Evolutionary conservation across 2,329 filamentous ascomycete species (phyloP), one percentile per base, ranked within the genome.

Genomic region (Aspergillus spinulosporus): DNA sequence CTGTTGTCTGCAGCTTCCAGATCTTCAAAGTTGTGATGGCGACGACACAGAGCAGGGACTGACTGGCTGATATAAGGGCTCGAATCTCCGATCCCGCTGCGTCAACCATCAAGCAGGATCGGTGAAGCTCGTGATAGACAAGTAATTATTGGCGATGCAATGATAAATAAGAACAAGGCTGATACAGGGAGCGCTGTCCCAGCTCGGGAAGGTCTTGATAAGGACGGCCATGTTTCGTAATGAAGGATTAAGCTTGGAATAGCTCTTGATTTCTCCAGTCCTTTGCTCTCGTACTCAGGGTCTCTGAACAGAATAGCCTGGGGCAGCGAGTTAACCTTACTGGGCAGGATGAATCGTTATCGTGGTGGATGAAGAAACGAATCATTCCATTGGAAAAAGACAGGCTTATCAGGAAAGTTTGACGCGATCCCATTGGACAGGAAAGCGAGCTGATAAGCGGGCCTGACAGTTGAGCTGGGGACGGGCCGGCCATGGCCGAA

Each of bases 11-110:
- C 36, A 39, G 36, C 5, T 39, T 28, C 26, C 26, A 28, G 26
- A 28, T 1, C 26, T 28, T 28, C 5, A 28, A 28, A 4, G 26
- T 28, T 39, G 36, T 39, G 36, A 39, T 5, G 8, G 9, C 36
- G 12, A 45, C 15, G 12, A 46, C 12, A 11, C 34, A 53, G 28
- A 42, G 40, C 52, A 34, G 36, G 44, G 28, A 37, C n/a, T 12
- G n/a, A 46, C 28, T 12, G 47, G 49, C 48, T 54, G 46, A 58
- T 62, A 60, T 60, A 56, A 37, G 44, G 12, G 29, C 21, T 5
- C 11, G 37, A 47, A 39, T 28, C 56, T 63, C 62, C 61, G 62
- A 64, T 39, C 54, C 63, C 62, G 62, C 62, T 62, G 51, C 31
- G 52, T 51, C 49, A 15, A 31, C 49, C 49, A 59, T 59, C 51